Evolutionary conservation across 805 yeast genomes (phyloP).

Genomic region (Nakazawaea molendinolei): DNA sequence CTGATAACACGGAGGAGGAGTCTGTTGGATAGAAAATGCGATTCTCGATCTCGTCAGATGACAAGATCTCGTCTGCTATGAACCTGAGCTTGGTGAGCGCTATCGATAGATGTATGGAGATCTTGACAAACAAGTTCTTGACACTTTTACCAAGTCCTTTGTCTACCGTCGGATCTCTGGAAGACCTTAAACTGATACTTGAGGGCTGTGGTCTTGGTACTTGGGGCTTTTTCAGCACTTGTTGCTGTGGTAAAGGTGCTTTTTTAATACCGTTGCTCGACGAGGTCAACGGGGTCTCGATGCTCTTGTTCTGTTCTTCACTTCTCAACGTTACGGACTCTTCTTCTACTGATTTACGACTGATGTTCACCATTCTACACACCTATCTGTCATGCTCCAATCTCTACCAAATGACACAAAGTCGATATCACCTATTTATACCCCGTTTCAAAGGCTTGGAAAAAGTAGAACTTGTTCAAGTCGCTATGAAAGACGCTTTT

Average conservation of each 20-base stretch:
- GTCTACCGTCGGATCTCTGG: constrained; percentile 12
- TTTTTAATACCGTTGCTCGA: constrained; percentile 1
- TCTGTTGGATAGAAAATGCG: constrained; percentile 41
- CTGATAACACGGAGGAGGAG: constrained; percentile 22
- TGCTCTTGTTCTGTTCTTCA: constrained; percentile 8
- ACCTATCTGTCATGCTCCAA: neutral
- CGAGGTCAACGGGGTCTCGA: constrained; percentile 3
- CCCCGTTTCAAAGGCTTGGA: no score
- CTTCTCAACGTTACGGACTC: constrained; percentile 9
- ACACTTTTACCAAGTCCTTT: constrained; percentile 16
- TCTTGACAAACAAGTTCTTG: constrained; percentile 28
- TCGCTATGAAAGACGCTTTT: no score
- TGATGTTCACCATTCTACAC: neutral
- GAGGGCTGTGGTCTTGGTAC: neutral
- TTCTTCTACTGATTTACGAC: constrained; percentile 5
- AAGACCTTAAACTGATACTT: neutral
- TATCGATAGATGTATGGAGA: constrained; percentile 32
- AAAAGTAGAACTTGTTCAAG: no score
- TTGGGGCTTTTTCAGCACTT: neutral
- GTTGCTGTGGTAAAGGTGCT: neutral
- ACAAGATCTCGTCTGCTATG: constrained; percentile 42
- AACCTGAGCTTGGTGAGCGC: constrained; percentile 29
- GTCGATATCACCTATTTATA: no score
- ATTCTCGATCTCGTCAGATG: constrained; percentile 41
- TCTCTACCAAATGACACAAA: neutral